These are phyloP conservation scores for Coemansia biformis DNA, from an alignment of 192 early-diverging fungal species.

Conservation along the genomic window DNA sequence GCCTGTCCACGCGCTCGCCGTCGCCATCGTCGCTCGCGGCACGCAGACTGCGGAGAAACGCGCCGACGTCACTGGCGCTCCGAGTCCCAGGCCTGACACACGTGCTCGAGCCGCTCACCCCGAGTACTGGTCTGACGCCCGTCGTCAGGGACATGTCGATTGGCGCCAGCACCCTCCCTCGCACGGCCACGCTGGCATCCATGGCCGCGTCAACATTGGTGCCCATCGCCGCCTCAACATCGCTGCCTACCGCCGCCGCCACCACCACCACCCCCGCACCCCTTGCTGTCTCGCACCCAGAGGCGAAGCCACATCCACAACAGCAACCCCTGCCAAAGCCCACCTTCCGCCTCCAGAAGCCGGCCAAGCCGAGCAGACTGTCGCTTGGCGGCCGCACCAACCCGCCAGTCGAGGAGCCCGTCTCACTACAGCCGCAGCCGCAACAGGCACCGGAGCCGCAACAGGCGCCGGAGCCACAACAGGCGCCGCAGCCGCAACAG, in stretches of 20 bases:
- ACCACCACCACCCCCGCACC: too few species aligned
- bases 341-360: constrained; percentile 3
- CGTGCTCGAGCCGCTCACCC: neutral
- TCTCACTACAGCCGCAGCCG: neutral
- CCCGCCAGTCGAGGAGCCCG: neutral
- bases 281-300: too few species aligned
- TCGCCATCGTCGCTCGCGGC: constrained; percentile 24
- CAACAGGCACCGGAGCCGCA: neutral
- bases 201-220: neutral
- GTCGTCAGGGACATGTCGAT: constrained; percentile 38
- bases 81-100: constrained; percentile 3
- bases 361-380: constrained; percentile 3
- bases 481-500: too few species aligned
- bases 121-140: constrained; percentile 41
- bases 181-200: neutral
- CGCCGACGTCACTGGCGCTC: constrained; percentile 9
- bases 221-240: neutral
- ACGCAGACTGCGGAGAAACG: constrained; percentile 19
- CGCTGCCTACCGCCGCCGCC: neutral
- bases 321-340: neutral
- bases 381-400: constrained; percentile 3
- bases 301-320: too few species aligned
- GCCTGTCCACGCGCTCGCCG: constrained; percentile 7
- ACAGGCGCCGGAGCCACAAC: neutral
- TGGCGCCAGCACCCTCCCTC: constrained; percentile 3